Evolutionary conservation across 2,329 filamentous ascomycete genomes (phyloP).

Genomic region (Aspergillus jensenii): DNA sequence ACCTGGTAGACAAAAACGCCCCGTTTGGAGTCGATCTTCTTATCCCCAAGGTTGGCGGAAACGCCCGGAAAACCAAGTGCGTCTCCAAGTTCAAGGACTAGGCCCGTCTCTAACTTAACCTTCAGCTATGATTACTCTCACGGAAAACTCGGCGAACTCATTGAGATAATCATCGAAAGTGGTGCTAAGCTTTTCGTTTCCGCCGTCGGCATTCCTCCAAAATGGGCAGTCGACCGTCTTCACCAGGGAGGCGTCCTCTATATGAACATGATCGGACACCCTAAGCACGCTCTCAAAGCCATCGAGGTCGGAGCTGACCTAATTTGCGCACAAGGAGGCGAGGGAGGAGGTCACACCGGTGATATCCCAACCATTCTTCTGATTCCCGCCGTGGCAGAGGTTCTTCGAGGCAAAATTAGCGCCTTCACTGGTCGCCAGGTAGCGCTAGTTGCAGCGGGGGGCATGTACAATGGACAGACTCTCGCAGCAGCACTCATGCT

Average conservation of each 20-base stretch:
- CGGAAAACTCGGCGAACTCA: conserved; percentile 88
- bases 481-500: conserved; percentile 90
- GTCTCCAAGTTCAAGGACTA: conserved; percentile 11
- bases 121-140: conserved; percentile 98
- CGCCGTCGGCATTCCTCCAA: conserved; percentile 90
- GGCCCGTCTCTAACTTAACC: too few species aligned
- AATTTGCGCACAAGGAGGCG: conserved; percentile 97
- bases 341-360: conserved; percentile 95
- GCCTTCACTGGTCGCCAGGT: conserved; percentile 68
- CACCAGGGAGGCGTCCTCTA: conserved; percentile 86
- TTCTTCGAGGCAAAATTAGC: conserved; percentile 76
- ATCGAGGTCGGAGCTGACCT: conserved; percentile 89
- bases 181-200: conserved; percentile 93
- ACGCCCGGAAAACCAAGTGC: conserved; percentile 90
- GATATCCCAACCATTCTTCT: conserved; percentile 88
- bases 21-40: conserved; percentile 54
- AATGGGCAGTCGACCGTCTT: conserved; percentile 82
- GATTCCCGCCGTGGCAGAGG: conserved; percentile 85
- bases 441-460: conserved; percentile 87
- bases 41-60: conserved; percentile 90
- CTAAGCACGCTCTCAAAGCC: conserved; percentile 97
- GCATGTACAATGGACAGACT: conserved; percentile 88
- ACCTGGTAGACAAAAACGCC: conserved; percentile 18
- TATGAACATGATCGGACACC: conserved; percentile 99
- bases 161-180: conserved; percentile 89